Evolutionary conservation across 2,329 filamentous ascomycete genomes (phyloP).

Genomic region (Trichophyton benhamiae): DNA sequence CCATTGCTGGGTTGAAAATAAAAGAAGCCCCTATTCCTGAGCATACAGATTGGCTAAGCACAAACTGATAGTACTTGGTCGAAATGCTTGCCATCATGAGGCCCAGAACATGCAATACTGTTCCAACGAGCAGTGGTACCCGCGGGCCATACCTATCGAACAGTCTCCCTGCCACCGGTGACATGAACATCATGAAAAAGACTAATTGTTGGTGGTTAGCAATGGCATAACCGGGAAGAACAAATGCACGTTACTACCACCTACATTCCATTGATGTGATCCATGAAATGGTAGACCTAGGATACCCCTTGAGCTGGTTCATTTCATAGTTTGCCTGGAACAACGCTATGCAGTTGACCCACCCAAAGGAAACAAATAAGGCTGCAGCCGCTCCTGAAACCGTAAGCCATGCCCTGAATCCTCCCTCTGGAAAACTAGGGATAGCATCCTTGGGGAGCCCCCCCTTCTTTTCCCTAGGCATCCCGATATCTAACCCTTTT

Average conservation of each 20-base stretch:
- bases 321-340: constrained; percentile 49
- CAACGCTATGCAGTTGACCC: constrained; percentile 40
- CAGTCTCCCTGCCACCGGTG: constrained; percentile 50
- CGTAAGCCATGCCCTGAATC: constrained; percentile 27
- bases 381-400: constrained; percentile 40
- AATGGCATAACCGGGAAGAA: constrained; percentile 27
- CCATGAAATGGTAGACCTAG: constrained; percentile 47
- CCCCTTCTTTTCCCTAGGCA: neutral
- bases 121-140: constrained; percentile 39
- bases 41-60: constrained; percentile 35
- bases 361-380: constrained; percentile 41
- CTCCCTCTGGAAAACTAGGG: neutral
- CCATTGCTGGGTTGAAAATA: constrained; percentile 36
- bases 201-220: constrained; percentile 28
- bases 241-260: neutral
- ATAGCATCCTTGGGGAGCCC: neutral
- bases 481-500: neutral
- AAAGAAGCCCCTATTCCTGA: constrained; percentile 39
- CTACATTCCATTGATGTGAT: constrained; percentile 36
- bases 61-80: constrained; percentile 43
- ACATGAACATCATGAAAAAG: constrained; percentile 18
- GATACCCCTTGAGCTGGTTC: constrained; percentile 37
- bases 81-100: constrained; percentile 52
- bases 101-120: constrained; percentile 45
- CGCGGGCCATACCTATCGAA: constrained; percentile 53